Base-by-base conservation (phyloP, 345 rosid genomes). In the Gossypium anomalum region DNA sequence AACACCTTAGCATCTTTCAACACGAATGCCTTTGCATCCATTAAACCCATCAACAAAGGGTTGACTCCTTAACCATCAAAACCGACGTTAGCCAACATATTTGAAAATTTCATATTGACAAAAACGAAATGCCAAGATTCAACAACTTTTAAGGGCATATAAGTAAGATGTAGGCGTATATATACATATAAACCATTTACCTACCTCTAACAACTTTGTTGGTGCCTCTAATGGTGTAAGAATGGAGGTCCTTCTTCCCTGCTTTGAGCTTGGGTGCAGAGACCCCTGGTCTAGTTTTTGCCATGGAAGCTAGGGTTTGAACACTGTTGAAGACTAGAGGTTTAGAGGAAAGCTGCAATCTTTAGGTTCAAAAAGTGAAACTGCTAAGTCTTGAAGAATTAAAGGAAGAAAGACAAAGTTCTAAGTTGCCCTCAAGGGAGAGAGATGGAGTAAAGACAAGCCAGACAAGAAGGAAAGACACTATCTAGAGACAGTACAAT, bases 241-340 rank as follows among this genome's bases (percentile, higher is more conserved):
- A 83, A 8, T 90, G 90, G 19, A 90, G 82, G 59, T 85, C 89
- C 76, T 78, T 85, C 82, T 80, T 89, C 29, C 82, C 83, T 5
- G 80, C 52, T 72, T 85, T 90, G 72, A 79, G 81, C 82, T 78
- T 82, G 75, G 87, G 59, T 41, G 86, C 69, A 57, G 81, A 64
- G 27, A 87, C 74, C 71, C 90, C 90, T 2, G 91, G 92, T 83
- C 93, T 85, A 76, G 95, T 91, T 79, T 86, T 93, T 60, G 97
- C 97, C 98, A 93, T 93, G 47, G 75, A 57, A 61, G 73, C 71
- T 83, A 43, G 65, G 81, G 61, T 62, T 56, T 72, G 27, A 29
- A 59, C 41, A 44, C 7, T 3, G 59, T 17, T 12, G 14, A 22
- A 55, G 67, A 58, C 23, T 49, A 55, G 43, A 52, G 44, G 14